Conservation (phyloP, 768 basidiomycete genomes). For the Lentinus tigrinus region DNA sequence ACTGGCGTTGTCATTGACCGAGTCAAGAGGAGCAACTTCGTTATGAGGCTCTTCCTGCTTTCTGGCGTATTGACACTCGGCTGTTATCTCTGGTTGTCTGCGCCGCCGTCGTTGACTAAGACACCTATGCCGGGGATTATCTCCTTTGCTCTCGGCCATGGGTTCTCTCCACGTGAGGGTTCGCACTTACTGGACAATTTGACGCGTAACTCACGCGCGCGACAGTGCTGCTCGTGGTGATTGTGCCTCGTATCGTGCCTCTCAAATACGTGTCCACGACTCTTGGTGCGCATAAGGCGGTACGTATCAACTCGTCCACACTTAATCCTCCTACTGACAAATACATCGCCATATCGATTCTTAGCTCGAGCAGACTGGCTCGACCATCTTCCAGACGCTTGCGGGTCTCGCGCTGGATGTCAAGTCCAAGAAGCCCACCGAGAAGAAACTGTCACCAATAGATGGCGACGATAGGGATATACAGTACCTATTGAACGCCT, state of each 20-base stretch:
- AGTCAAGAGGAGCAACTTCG: conserved; percentile 53
- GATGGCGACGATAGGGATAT: conserved; percentile 26
- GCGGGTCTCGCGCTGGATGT: conserved; percentile 68
- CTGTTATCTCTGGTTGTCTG: conserved; percentile 65
- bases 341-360: background rate
- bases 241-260: conserved; percentile 72
- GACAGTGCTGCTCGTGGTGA: conserved; percentile 67
- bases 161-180: conserved; percentile 66
- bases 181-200: background rate
- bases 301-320: conserved; percentile 33
- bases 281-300: conserved; percentile 76
- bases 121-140: conserved; percentile 62
- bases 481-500: conserved; percentile 56
- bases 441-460: background rate
- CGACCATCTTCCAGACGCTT: conserved; percentile 69
- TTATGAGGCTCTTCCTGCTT: conserved; percentile 54
- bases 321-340: too few relatives aligned
- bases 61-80: conserved; percentile 59
- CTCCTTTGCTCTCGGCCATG: conserved; percentile 65
- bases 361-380: conserved; percentile 76
- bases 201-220: background rate
- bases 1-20: conserved; percentile 67
- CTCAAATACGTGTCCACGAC: conserved; percentile 76
- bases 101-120: conserved; percentile 56
- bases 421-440: conserved; percentile 28